Evolutionary conservation across 345 rosid genomes (phyloP).

Genomic region (Populus nigra): DNA sequence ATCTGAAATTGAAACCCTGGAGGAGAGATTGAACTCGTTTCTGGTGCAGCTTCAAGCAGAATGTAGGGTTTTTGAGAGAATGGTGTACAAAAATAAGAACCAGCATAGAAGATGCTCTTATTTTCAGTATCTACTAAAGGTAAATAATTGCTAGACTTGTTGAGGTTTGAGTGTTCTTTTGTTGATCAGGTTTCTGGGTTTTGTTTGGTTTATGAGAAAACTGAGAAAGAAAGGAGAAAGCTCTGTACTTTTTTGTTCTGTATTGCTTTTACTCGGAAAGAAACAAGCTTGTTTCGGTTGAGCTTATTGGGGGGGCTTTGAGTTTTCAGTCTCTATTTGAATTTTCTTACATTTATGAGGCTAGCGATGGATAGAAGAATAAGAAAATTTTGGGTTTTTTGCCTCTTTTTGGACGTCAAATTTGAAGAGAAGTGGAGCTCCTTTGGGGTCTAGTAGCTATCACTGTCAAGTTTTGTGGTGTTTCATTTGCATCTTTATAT

Average conservation of each 20-base stretch:
- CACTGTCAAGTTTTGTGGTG: background rate
- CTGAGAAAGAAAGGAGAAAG: background rate
- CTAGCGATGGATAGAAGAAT: too few relatives aligned
- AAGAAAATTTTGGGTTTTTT: too few relatives aligned
- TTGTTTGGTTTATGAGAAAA: background rate
- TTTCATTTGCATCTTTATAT: background rate
- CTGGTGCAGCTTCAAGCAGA: slow-evolving; percentile 55
- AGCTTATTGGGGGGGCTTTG: background rate
- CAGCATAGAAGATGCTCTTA: slow-evolving; percentile 88
- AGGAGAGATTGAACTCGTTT: slow-evolving; percentile 58
- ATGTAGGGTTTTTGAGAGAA: slow-evolving; percentile 62
- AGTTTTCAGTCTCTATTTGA: background rate
- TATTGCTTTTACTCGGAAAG: background rate
- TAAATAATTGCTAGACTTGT: slow-evolving; percentile 11
- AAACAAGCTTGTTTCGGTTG: background rate
- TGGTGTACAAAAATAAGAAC: slow-evolving; percentile 87
- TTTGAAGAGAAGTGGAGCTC: too few relatives aligned
- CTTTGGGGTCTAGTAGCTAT: background rate
- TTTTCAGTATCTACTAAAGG: slow-evolving; percentile 86
- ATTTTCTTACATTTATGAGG: background rate
- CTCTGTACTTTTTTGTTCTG: background rate
- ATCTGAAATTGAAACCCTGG: slow-evolving; percentile 35
- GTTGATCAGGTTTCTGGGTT: background rate
- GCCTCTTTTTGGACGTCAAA: too few relatives aligned
- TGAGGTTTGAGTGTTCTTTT: background rate